Evolutionary conservation across 352 stramenopile species (phyloP).

Genomic region (Globisporangium megalacanthum): DNA sequence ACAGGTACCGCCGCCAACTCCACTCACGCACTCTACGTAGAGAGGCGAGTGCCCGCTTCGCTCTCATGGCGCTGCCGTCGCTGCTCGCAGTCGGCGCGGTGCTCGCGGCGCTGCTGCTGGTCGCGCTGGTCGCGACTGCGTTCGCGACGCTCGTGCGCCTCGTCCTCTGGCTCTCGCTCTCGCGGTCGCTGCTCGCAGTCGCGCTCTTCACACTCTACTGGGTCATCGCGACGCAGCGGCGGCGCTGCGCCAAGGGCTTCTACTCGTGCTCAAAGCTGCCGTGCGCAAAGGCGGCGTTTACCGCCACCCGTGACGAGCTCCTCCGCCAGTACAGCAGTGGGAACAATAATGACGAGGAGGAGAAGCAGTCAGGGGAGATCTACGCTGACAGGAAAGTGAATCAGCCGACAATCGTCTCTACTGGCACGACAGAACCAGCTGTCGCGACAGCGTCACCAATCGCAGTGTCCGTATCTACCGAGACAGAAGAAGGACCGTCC

Average conservation of each 20-base stretch:
- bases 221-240: conserved; percentile 8
- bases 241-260: conserved; percentile 32
- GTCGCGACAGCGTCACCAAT: no score
- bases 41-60: no score
- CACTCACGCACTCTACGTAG: no score
- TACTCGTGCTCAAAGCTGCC: conserved; percentile 41
- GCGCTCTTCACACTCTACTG: background rate
- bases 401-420: no score
- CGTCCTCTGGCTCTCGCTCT: background rate
- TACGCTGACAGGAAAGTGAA: no score
- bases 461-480: no score
- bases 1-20: no score
- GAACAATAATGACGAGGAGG: background rate
- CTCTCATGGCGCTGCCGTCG: background rate
- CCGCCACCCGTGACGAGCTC: background rate
- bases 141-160: background rate
- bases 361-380: no score
- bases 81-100: background rate
- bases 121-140: conserved; percentile 1
- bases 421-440: background rate
- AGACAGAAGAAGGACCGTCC: no score
- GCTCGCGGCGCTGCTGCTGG: background rate
- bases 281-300: background rate
- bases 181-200: conserved; percentile 2
- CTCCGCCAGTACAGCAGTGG: no score